Evolutionary conservation across 2,329 filamentous ascomycete species (phyloP).

Genomic region (Exophiala mesophila): DNA sequence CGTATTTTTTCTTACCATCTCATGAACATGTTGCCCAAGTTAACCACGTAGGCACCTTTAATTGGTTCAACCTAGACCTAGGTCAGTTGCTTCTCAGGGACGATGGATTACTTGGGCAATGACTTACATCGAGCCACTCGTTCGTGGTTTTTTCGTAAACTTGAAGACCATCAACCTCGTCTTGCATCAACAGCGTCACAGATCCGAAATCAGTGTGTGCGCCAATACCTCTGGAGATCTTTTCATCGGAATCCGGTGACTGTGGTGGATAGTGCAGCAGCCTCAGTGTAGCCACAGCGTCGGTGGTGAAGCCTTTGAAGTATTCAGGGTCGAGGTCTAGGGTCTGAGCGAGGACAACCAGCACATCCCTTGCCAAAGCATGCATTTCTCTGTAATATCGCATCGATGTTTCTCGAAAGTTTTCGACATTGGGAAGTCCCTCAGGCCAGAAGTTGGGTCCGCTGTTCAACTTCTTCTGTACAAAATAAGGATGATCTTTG

Average conservation of each 20-base stretch:
- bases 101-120: neutral
- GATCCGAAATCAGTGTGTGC: conserved; percentile 33
- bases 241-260: conserved; percentile 21
- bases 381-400: conserved; percentile 20
- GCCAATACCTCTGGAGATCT: conserved; percentile 24
- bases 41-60: conserved; percentile 28
- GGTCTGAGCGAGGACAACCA: conserved; percentile 19
- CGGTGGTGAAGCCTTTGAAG: conserved; percentile 25
- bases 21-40: conserved; percentile 31
- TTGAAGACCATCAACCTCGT: conserved; percentile 27
- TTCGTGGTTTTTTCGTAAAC: conserved; percentile 25
- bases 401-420: conserved; percentile 9
- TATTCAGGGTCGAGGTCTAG: conserved; percentile 17
- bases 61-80: conserved; percentile 28
- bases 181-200: conserved; percentile 31
- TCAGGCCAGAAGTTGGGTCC: conserved; percentile 23
- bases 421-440: conserved; percentile 2
- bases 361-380: conserved; percentile 19
- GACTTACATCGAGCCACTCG: conserved; percentile 26
- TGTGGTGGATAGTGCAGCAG: conserved; percentile 30
- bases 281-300: conserved; percentile 26
- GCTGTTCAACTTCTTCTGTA: conserved; percentile 25
- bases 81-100: neutral
- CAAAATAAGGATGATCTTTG: conserved; percentile 19
- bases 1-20: conserved; percentile 26